A percentile compares a stretch with the other conserved stretches of the same genome.
These are phyloP conservation scores for Chrysosphaeria jannelii DNA, from an alignment of 2,329 filamentous ascomycete species.

Conservation along the genomic window DNA sequence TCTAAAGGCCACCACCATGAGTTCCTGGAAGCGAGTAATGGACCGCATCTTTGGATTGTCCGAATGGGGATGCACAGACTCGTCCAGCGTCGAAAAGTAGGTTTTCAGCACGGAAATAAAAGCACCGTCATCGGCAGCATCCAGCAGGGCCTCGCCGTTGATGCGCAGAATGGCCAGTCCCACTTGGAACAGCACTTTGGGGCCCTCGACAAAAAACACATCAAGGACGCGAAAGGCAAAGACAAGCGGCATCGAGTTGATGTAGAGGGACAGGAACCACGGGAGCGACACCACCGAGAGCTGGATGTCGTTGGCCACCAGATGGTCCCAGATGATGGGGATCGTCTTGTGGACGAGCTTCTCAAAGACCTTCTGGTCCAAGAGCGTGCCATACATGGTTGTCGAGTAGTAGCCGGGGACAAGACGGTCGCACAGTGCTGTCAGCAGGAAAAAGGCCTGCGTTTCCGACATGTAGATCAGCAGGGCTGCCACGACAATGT, in stretches of 20 bases:
- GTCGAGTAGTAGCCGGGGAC: slow-evolving; percentile 93
- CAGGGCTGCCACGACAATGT: slow-evolving; percentile 92
- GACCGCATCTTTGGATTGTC: slow-evolving; percentile 84
- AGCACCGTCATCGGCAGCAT: slow-evolving; percentile 77
- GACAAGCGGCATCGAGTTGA: slow-evolving; percentile 97
- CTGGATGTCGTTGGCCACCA: slow-evolving; percentile 91
- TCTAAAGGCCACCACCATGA: slow-evolving; percentile 98
- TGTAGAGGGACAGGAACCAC: slow-evolving; percentile 94
- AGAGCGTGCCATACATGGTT: slow-evolving; percentile 93
- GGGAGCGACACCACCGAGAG: slow-evolving; percentile 88
- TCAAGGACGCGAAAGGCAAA: slow-evolving; percentile 92
- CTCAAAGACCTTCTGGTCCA: slow-evolving; percentile 94
- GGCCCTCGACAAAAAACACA: slow-evolving; percentile 93
- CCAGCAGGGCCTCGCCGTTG: slow-evolving; percentile 83
- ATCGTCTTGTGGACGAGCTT: slow-evolving; percentile 96
- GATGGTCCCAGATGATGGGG: slow-evolving; percentile 91
- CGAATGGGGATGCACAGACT: slow-evolving; percentile 83
- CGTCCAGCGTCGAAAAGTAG: slow-evolving; percentile 78
- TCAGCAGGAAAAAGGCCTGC: slow-evolving; percentile 85
- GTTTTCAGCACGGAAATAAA: slow-evolving; percentile 91
- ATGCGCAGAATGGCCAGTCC: slow-evolving; percentile 89
- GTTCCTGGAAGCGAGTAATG: slow-evolving; percentile 85
- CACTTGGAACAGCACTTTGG: slow-evolving; percentile 91
- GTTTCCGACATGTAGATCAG: slow-evolving; percentile 95
- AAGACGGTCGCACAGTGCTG: slow-evolving; percentile 68